These are phyloP conservation scores for Phytopythium oedochilum DNA, from an alignment of 352 stramenopile genomes.

Conservation along the genomic window DNA sequence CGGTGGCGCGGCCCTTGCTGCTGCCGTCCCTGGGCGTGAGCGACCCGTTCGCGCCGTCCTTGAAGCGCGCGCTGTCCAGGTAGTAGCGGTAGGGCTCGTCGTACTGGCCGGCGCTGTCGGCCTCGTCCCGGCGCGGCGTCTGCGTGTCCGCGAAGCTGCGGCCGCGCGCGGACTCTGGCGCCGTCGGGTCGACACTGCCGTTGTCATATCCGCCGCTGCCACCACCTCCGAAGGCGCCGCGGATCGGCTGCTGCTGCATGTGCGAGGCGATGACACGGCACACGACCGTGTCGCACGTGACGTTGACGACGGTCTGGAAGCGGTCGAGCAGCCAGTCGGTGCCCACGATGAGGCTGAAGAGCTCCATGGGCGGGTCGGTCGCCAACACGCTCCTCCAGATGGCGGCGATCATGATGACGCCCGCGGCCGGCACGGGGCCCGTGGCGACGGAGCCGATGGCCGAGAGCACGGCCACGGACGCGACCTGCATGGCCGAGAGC, in stretches of 20 bases:
- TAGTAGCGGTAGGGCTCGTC: constrained; percentile 4
- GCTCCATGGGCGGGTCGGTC: constrained; percentile 25
- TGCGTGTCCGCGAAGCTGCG: neutral
- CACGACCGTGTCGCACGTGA: constrained; percentile 53
- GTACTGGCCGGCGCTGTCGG: neutral
- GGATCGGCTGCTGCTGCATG: neutral
- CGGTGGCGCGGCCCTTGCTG: neutral
- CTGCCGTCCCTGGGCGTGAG: neutral
- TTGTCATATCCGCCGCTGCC: neutral
- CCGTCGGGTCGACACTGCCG: neutral
- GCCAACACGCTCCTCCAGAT: constrained; percentile 62
- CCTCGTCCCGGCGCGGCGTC: neutral
- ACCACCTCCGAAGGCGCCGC: neutral
- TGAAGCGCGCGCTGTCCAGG: constrained; percentile 4
- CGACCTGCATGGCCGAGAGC: constrained; percentile 17
- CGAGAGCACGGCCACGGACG: constrained; percentile 30
- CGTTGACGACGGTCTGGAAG: constrained; percentile 52
- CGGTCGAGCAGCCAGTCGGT: constrained; percentile 62
- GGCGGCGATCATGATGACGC: constrained; percentile 66
- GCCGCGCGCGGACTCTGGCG: neutral
- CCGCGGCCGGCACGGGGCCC: constrained; percentile 54
- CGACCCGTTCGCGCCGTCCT: neutral
- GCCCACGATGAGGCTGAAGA: constrained; percentile 50
- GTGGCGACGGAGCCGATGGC: constrained; percentile 62
- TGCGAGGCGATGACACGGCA: constrained; percentile 42